These are phyloP conservation scores for Tricholoma terreum DNA, from an alignment of 768 basidiomycete genomes.

Conservation along the genomic window DNA sequence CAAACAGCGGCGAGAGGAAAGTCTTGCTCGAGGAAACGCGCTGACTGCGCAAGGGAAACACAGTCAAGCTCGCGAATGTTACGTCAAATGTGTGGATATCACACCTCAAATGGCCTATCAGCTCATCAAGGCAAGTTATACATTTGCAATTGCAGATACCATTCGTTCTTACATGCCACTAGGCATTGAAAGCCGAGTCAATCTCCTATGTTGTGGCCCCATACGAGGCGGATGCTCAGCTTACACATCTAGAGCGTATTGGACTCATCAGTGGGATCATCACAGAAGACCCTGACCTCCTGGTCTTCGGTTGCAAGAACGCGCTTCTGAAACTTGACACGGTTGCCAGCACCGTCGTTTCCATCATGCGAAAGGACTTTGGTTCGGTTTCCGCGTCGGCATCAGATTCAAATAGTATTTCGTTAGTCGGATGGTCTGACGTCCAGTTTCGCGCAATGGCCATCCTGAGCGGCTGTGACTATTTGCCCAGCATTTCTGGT, in stretches of 20 bases:
- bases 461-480: slow-evolving; percentile 91
- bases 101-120: slow-evolving; percentile 98
- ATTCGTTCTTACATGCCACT: slow-evolving; percentile 7
- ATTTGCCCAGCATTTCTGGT: slow-evolving; percentile 86
- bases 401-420: slow-evolving; percentile 56
- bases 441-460: slow-evolving; percentile 90
- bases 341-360: slow-evolving; percentile 57
- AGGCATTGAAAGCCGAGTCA: slow-evolving; percentile 84
- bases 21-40: slow-evolving; percentile 67
- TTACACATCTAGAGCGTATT: slow-evolving; percentile 83
- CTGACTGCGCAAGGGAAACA: slow-evolving; percentile 76
- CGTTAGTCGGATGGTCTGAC: slow-evolving; percentile 87
- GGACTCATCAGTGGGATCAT: slow-evolving; percentile 88
- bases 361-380: slow-evolving; percentile 67
- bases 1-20: slow-evolving; percentile 71
- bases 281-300: slow-evolving; percentile 96
- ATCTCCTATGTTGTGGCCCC: slow-evolving; percentile 91
- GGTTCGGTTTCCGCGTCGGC: slow-evolving; percentile 47
- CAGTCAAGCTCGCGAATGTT: slow-evolving; percentile 81
- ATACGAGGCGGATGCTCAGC: slow-evolving; percentile 97
- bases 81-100: slow-evolving; percentile 89
- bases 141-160: background rate
- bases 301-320: slow-evolving; percentile 92
- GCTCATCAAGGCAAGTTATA: slow-evolving; percentile 77
- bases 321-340: slow-evolving; percentile 93